A percentile compares a stretch with the other conserved stretches of the same genome.
These are phyloP conservation scores for Pichia norvegensis DNA, from an alignment of 1,139 yeast species.

Conservation along the genomic window DNA sequence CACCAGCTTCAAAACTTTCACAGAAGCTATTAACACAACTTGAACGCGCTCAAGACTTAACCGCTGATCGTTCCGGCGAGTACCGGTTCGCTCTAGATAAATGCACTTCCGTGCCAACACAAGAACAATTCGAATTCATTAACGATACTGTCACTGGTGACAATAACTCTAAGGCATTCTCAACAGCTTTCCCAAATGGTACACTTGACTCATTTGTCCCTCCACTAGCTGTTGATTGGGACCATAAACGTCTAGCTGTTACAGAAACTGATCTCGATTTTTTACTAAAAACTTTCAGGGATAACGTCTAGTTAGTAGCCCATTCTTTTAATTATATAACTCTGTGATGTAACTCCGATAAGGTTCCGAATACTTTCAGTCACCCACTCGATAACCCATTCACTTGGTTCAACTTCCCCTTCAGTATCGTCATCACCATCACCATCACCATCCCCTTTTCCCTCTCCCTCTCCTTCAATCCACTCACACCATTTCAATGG, in stretches of 20 bases:
- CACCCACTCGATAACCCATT: constrained; percentile 94
- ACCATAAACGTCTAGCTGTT: constrained; percentile 44
- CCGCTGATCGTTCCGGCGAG: constrained; percentile 3
- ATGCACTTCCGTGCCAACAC: constrained; percentile 21
- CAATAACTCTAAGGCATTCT: constrained; percentile 10
- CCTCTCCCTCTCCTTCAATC: constrained; percentile 39
- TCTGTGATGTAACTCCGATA: constrained; percentile 82
- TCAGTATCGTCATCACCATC: constrained; percentile 30
- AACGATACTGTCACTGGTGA: constrained; percentile 14
- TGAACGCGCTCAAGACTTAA: constrained; percentile 6
- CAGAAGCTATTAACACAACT: constrained; percentile 3
- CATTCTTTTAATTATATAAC: constrained; percentile 88
- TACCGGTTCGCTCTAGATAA: constrained; percentile 23
- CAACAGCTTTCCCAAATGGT: constrained; percentile 2
- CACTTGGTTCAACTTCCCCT: constrained; percentile 67
- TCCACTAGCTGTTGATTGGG: constrained; percentile 54
- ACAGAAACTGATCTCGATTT: constrained; percentile 33
- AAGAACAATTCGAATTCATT: constrained; percentile 25
- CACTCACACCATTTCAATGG: constrained; percentile 86
- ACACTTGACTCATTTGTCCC: constrained; percentile 24
- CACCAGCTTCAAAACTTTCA: background rate
- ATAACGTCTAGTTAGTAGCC: constrained; percentile 39
- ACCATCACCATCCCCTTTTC: constrained; percentile 24
- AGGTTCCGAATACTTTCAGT: constrained; percentile 72
- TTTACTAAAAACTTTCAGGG: background rate